phyloP scores from a whole-genome alignment of 78 protist genomes.

The Dictyostelium intermedium region DNA sequence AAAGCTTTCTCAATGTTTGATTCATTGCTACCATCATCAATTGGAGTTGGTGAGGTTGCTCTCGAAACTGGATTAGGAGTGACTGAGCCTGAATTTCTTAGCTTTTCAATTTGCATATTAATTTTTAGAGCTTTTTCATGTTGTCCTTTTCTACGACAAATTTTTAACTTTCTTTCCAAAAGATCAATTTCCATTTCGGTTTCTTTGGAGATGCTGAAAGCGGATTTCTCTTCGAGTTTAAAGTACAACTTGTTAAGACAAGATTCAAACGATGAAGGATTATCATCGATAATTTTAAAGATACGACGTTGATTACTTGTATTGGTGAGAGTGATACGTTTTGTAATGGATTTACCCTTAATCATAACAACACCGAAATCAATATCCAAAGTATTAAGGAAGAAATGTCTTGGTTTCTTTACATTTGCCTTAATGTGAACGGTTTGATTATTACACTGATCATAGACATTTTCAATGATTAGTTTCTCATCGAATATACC shows the following conservation, averaged over 20 bases:
- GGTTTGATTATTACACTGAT: constrained; percentile 51
- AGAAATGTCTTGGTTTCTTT: constrained; percentile 56
- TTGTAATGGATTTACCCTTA: constrained; percentile 10
- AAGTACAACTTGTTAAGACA: constrained; percentile 44
- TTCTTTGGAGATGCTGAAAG: constrained; percentile 45
- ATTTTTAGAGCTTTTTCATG: constrained; percentile 75
- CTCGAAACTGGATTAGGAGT: constrained; percentile 34
- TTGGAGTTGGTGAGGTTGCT: constrained; percentile 65
- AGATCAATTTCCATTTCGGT: constrained; percentile 58
- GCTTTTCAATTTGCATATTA: constrained; percentile 38
- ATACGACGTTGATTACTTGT: constrained; percentile 46
- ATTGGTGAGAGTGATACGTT: constrained; percentile 58
- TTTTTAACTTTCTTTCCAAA: constrained; percentile 68
- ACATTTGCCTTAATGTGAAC: constrained; percentile 85
- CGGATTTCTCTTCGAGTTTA: constrained; percentile 50
- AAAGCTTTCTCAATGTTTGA: not conserved
- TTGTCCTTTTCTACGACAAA: constrained; percentile 74
- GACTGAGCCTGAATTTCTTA: constrained; percentile 37
- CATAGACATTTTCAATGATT: constrained; percentile 81
- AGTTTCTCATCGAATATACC: constrained; percentile 82
- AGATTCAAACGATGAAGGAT: constrained; percentile 39
- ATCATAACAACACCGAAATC: constrained; percentile 66
- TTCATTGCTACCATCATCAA: not conserved
- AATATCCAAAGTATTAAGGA: constrained; percentile 35
- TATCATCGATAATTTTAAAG: constrained; percentile 55